These are phyloP conservation scores for Fusarium sp. DNA, from an alignment of 2,329 filamentous ascomycete species.

Conservation along the genomic window DNA sequence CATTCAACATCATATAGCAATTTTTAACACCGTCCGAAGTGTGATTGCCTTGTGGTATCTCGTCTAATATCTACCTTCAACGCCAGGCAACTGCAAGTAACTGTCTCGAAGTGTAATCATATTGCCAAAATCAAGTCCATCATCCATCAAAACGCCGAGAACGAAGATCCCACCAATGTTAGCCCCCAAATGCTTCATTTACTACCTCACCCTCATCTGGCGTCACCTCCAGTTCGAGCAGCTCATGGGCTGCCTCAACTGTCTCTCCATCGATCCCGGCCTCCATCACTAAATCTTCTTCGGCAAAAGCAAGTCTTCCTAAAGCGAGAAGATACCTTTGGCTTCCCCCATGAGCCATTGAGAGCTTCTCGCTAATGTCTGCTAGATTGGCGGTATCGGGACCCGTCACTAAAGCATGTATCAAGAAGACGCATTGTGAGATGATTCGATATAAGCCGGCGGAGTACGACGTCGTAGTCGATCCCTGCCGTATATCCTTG, in stretches of 20 bases:
- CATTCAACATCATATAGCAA: not conserved
- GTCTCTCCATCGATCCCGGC: constrained; percentile 80
- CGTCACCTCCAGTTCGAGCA: constrained; percentile 83
- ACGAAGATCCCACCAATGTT: constrained; percentile 13
- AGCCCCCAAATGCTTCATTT: constrained; percentile 55
- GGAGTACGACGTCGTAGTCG: constrained; percentile 33
- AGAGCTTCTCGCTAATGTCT: constrained; percentile 78
- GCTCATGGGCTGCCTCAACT: constrained; percentile 80
- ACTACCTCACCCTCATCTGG: constrained; percentile 71
- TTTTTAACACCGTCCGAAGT: not conserved
- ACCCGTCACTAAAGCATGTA: constrained; percentile 64
- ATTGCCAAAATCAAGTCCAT: not conserved
- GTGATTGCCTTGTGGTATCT: constrained; percentile 19
- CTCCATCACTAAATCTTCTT: constrained; percentile 82
- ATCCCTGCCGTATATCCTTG: not conserved
- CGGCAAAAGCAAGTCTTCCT: constrained; percentile 84
- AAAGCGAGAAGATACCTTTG: constrained; percentile 87
- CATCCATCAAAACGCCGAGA: constrained; percentile 26
- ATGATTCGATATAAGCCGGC: constrained; percentile 58
- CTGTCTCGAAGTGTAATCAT: not conserved
- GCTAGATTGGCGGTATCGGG: constrained; percentile 56
- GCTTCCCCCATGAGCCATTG: constrained; percentile 74
- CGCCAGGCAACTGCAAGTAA: constrained; percentile 3
- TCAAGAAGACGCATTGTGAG: constrained; percentile 58
- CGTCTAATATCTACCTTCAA: constrained; percentile 15